Conservation (phyloP, 192 early-diverging fungal species). For the Backusella sp. region DNA sequence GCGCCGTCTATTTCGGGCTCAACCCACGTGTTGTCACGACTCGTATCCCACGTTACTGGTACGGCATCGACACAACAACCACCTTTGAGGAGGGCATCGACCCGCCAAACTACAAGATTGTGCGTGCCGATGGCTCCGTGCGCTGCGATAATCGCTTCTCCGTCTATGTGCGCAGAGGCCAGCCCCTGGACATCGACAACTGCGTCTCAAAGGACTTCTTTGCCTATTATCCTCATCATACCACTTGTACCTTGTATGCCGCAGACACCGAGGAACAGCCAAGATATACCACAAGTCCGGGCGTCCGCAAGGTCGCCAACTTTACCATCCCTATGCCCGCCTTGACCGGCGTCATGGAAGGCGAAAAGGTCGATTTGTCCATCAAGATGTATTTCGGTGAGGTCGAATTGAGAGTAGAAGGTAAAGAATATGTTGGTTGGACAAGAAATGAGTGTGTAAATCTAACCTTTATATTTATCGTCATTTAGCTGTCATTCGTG, state of each 20-base stretch:
- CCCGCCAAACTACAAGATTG: slow-evolving; percentile 47
- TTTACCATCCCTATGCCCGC: slow-evolving; percentile 44
- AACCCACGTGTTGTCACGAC: slow-evolving; percentile 49
- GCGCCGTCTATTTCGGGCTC: slow-evolving; percentile 53
- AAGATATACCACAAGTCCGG: slow-evolving; percentile 37
- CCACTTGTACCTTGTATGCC: slow-evolving; percentile 41
- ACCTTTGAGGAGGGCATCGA: slow-evolving; percentile 50
- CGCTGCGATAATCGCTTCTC: slow-evolving; percentile 54
- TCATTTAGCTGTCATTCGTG: slow-evolving; percentile 36
- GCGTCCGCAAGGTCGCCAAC: slow-evolving; percentile 41
- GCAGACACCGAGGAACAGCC: slow-evolving; percentile 39
- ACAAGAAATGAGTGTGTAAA: not conserved
- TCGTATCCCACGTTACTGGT: slow-evolving; percentile 52
- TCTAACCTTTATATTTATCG: not conserved
- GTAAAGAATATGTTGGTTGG: slow-evolving; percentile 8
- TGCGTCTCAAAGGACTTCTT: slow-evolving; percentile 41
- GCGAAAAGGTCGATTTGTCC: slow-evolving; percentile 37
- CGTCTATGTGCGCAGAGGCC: slow-evolving; percentile 46
- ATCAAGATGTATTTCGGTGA: slow-evolving; percentile 48
- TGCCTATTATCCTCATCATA: slow-evolving; percentile 45
- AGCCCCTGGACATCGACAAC: slow-evolving; percentile 38
- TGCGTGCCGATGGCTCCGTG: slow-evolving; percentile 48
- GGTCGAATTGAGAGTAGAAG: slow-evolving; percentile 41
- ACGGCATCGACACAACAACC: slow-evolving; percentile 51
- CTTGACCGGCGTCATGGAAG: slow-evolving; percentile 36